Evolutionary conservation across 176 grass and related monocot genomes (phyloP).

Genomic region (Ensete ventricosum): DNA sequence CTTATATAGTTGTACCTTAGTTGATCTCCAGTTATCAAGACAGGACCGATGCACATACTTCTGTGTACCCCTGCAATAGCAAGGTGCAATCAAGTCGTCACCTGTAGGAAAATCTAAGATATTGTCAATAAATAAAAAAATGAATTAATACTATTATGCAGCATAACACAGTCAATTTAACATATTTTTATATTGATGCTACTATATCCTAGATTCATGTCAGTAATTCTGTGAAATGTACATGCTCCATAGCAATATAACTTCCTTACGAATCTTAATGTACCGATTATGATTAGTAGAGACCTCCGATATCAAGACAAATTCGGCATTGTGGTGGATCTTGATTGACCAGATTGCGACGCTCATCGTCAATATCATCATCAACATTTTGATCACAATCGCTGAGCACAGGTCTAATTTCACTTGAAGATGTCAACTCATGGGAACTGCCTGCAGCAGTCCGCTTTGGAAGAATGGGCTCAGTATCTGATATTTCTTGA

Average conservation of each 20-base stretch:
- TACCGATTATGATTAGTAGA: conserved; percentile 15
- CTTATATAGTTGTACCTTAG: conserved; percentile 45
- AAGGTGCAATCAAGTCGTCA: conserved; percentile 82
- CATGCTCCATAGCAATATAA: neutral
- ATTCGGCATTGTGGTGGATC: conserved; percentile 74
- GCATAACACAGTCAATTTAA: neutral
- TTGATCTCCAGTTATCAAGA: conserved; percentile 97
- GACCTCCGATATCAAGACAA: conserved; percentile 94
- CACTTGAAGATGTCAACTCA: conserved; percentile 31
- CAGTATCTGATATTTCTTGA: conserved; percentile 36
- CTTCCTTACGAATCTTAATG: conserved; percentile 6
- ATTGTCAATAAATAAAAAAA: neutral
- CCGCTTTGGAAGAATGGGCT: conserved; percentile 26
- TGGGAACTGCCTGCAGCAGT: conserved; percentile 12
- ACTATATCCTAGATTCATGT: neutral
- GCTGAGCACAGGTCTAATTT: conserved; percentile 47
- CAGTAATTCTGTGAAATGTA: neutral
- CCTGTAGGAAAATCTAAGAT: conserved; percentile 28
- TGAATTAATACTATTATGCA: neutral
- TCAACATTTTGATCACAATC: conserved; percentile 27
- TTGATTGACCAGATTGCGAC: conserved; percentile 34
- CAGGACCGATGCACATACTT: conserved; percentile 94
- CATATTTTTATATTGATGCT: conserved; percentile 4
- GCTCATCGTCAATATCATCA: conserved; percentile 31
- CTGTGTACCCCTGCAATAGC: conserved; percentile 87